Conservation (phyloP, 345 rosid species). For the Lepidium didymum region DNA sequence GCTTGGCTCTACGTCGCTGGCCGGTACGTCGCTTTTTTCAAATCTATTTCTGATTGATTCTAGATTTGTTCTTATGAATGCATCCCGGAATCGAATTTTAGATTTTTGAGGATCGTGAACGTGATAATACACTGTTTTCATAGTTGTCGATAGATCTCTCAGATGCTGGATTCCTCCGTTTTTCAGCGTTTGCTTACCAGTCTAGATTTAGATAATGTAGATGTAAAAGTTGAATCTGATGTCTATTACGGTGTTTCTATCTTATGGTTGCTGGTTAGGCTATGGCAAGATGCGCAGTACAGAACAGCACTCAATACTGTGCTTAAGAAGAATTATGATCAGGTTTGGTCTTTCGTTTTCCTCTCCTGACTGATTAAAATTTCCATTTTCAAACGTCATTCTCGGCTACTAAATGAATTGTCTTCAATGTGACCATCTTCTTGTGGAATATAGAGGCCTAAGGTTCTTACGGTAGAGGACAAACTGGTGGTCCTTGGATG, state of each 20-base stretch:
- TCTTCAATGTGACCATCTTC: background rate
- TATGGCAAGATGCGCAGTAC: constrained; percentile 97
- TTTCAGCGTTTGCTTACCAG: background rate
- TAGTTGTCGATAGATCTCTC: constrained; percentile 12
- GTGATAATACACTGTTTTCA: background rate
- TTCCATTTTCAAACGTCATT: background rate
- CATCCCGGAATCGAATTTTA: background rate
- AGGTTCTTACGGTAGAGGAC: constrained; percentile 82
- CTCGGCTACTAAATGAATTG: background rate
- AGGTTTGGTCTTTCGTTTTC: constrained; percentile 39
- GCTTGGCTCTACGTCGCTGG: constrained; percentile 98
- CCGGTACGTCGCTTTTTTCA: constrained; percentile 35
- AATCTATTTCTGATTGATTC: background rate
- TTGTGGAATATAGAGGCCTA: constrained; percentile 61
- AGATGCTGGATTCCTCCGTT: background rate
- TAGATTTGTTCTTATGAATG: background rate
- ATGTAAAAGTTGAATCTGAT: background rate
- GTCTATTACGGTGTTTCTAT: background rate
- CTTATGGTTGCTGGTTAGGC: constrained; percentile 40
- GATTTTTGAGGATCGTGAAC: background rate
- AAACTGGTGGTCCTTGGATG: constrained; percentile 74
- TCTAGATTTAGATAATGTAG: background rate
- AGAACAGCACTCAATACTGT: constrained; percentile 58
- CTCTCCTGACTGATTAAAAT: background rate
- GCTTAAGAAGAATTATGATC: constrained; percentile 62